Evolutionary conservation across 2,329 filamentous ascomycete genomes (phyloP).

Genomic region (Colletotrichum euphorbiae): DNA sequence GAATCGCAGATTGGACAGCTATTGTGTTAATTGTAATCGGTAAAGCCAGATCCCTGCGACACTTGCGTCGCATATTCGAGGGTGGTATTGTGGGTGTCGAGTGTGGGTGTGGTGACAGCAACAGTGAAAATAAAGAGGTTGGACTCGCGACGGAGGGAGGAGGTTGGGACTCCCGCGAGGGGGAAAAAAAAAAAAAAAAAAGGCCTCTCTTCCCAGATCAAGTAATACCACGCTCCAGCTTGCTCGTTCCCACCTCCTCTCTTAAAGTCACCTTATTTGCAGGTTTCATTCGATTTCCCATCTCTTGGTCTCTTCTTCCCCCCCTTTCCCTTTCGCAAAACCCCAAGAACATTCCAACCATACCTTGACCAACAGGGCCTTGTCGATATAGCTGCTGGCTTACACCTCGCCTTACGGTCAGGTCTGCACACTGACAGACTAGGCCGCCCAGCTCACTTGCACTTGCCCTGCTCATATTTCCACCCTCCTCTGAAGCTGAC

Average conservation of each 20-base stretch:
- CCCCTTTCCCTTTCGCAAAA: conserved; percentile 8
- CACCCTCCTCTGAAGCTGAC: conserved; percentile 5
- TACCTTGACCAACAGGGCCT: background rate
- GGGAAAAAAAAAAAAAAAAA: conserved; percentile 4
- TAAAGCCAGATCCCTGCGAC: conserved; percentile 35
- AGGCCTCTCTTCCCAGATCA: conserved; percentile 27
- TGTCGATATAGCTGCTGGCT: conserved; percentile 21
- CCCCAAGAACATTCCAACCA: conserved; percentile 21
- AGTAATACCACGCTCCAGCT: conserved; percentile 29
- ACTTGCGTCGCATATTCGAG: conserved; percentile 27
- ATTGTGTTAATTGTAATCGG: conserved; percentile 11
- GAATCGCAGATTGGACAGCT: conserved; percentile 13
- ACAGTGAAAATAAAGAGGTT: conserved; percentile 37
- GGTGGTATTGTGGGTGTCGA: conserved; percentile 36
- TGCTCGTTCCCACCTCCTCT: conserved; percentile 17
- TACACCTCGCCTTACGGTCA: conserved; percentile 13
- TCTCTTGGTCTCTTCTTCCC: conserved; percentile 17
- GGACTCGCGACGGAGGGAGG: conserved; percentile 28
- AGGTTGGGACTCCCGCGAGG: conserved; percentile 37
- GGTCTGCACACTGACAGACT: conserved; percentile 36
- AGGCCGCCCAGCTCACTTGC: conserved; percentile 29
- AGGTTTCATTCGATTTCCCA: conserved; percentile 22
- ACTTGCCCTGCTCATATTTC: background rate
- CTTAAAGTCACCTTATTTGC: conserved; percentile 37
- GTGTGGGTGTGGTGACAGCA: conserved; percentile 38